Evolutionary conservation across 139 green algal genomes (phyloP), one percentile per base, ranked within the genome.

Genomic region (Choricystis sp.): DNA sequence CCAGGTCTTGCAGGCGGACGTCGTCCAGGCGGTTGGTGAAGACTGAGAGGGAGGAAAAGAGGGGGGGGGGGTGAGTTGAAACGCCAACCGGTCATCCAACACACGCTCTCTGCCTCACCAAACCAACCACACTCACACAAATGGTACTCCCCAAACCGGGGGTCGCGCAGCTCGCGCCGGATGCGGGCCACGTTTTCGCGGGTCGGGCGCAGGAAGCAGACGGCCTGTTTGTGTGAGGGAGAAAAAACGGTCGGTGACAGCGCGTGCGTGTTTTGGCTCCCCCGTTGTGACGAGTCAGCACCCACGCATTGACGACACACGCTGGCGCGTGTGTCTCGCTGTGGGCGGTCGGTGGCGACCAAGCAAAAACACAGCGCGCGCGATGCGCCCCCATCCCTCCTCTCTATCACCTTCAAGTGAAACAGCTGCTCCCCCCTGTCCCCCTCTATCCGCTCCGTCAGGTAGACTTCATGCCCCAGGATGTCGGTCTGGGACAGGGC

Each of bases 401-500:
- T 52, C 29, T 4, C 49, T 25, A 62, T 4, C 23, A 86, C 86
- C 81, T 92, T 95, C 25, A 97, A 74, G 63, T 97, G 90, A 3
- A 79, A 61, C 56, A 89, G 78, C 52, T 80, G 63, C 29, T 88
- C 83, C 20, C 61, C 72, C 2, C 69, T 60, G 19, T 75, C 69
- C 0, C 27, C 61, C 25, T 95, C 89, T 4, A 97, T 62, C 2
- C 72, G 62, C 75, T 97, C 86, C n/a, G 96, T 76, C 29, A 95
- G 78, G 67, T 94, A 92, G 16, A 96, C 89, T 64, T 91, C 85
- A 26, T 89, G 78, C 62, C 94, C 83, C 28, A 91, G 74, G 40
- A 97, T 87, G 56, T 97, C 91, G n/a, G 78, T 85, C 55, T 95
- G 79, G 29, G 83, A 89, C 64, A 85, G 88, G n/a, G 91, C 80